phyloP scores from a whole-genome alignment of 1,284 basidiomycete genomes.

The Sanghuangporus sanghuang region DNA sequence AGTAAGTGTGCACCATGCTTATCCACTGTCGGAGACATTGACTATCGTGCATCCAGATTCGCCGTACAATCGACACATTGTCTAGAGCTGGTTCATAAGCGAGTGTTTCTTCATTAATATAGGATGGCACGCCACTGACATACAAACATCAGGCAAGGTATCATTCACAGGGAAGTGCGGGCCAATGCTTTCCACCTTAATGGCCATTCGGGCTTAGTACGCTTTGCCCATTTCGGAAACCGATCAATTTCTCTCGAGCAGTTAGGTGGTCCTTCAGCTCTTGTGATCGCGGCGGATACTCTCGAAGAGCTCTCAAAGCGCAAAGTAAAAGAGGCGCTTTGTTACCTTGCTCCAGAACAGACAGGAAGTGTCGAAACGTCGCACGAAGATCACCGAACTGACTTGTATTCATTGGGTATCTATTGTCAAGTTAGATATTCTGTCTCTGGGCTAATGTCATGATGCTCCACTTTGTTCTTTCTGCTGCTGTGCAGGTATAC shows the following conservation, averaged over 20 bases:
- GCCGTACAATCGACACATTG: constrained; percentile 69
- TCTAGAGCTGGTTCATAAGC: constrained; percentile 61
- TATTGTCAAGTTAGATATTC: constrained; percentile 23
- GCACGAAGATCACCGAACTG: constrained; percentile 64
- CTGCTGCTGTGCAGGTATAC: neutral
- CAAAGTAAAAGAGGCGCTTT: constrained; percentile 67
- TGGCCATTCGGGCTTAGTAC: constrained; percentile 58
- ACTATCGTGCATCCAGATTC: constrained; percentile 38
- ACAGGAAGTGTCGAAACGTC: constrained; percentile 66
- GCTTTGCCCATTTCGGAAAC: constrained; percentile 71
- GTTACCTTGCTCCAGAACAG: constrained; percentile 69
- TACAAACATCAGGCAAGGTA: constrained; percentile 33
- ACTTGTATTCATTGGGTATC: constrained; percentile 65
- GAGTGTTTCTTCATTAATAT: constrained; percentile 19
- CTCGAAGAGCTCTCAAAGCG: constrained; percentile 58
- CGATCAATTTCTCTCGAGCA: constrained; percentile 66
- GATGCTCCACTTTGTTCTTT: neutral
- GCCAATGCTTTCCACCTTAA: constrained; percentile 72
- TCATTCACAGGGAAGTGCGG: constrained; percentile 68
- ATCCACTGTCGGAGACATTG: neutral
- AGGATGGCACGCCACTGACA: constrained; percentile 12
- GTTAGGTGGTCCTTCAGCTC: constrained; percentile 61
- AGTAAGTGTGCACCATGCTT: constrained; percentile 36
- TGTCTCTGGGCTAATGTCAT: neutral
- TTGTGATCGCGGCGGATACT: constrained; percentile 50